These are phyloP conservation scores for Salicornia ramosissima DNA, from an alignment of 148 eudicot species.

Conservation along the genomic window DNA sequence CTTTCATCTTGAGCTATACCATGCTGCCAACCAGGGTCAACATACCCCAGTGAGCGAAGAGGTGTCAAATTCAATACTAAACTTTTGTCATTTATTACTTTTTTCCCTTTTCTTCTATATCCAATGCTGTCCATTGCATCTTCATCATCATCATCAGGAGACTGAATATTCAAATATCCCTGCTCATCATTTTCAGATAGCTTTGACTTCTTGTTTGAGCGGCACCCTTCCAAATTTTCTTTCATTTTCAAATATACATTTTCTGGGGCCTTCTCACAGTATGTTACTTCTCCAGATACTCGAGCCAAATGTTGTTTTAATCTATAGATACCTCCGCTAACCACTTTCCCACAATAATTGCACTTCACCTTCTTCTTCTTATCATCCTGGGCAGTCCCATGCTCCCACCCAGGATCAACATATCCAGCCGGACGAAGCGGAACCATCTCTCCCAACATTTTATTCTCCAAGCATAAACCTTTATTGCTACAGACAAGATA, in stretches of 20 bases:
- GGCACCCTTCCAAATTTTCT: constrained; percentile 72
- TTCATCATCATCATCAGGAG: constrained; percentile 55
- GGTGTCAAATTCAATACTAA: constrained; percentile 61
- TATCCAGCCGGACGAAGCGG: constrained; percentile 65
- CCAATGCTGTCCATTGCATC: constrained; percentile 39
- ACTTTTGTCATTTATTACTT: constrained; percentile 50
- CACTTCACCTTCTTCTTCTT: constrained; percentile 92
- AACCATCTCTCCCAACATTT: constrained; percentile 56
- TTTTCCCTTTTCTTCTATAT: constrained; percentile 68
- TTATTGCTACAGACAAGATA: constrained; percentile 2
- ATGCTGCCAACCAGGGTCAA: constrained; percentile 98
- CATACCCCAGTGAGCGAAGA: constrained; percentile 87
- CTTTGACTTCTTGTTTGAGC: constrained; percentile 64
- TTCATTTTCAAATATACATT: constrained; percentile 82
- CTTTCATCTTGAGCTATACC: constrained; percentile 94
- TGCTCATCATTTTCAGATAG: constrained; percentile 62
- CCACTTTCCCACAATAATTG: constrained; percentile 92
- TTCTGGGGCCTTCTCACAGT: constrained; percentile 89
- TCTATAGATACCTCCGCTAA: constrained; percentile 93
- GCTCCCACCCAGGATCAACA: constrained; percentile 98
- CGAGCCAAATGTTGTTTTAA: constrained; percentile 93
- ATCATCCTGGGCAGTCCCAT: constrained; percentile 87
- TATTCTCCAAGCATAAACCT: constrained; percentile 14
- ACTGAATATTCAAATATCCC: constrained; percentile 51
- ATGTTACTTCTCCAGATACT: constrained; percentile 89